phyloP scores from a whole-genome alignment of 164 flowering plant species.

The Litsea cubeba region DNA sequence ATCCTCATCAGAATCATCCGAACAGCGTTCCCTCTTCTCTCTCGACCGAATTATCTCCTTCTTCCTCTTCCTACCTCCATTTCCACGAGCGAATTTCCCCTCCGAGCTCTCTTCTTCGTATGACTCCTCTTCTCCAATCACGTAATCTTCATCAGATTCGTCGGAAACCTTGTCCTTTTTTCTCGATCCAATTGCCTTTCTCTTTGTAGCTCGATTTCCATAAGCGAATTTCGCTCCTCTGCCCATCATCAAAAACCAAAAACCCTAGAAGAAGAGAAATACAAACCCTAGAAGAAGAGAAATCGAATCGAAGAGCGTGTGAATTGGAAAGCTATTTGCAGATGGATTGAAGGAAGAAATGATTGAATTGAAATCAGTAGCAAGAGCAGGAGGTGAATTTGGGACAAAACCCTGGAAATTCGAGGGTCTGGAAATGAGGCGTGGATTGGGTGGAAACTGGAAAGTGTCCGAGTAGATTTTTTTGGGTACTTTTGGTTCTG shows the following conservation, averaged over 20 bases:
- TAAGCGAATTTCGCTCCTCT: background rate
- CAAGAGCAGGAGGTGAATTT: too few relatives aligned
- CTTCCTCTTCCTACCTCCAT: constrained; percentile 23
- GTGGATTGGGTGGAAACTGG: too few relatives aligned
- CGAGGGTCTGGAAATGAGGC: too few relatives aligned
- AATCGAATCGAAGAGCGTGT: too few relatives aligned
- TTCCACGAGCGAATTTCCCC: background rate
- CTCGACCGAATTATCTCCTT: constrained; percentile 3
- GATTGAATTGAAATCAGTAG: too few relatives aligned
- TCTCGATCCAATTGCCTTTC: constrained; percentile 13
- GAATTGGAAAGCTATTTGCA: too few relatives aligned
- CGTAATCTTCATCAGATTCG: constrained; percentile 90
- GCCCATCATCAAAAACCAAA: background rate
- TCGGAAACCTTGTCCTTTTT: constrained; percentile 40
- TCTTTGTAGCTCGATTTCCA: constrained; percentile 13
- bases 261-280: background rate
- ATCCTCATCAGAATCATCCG: constrained; percentile 94
- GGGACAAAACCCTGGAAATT: too few relatives aligned
- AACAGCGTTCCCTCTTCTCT: constrained; percentile 20
- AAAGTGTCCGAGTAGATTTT: too few relatives aligned
- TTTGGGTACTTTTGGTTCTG: too few relatives aligned
- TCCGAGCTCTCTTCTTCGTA: constrained; percentile 33
- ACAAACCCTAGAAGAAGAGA: too few relatives aligned
- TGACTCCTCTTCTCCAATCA: constrained; percentile 44
- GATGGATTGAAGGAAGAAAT: too few relatives aligned